Percentiles rank a stretch among this genome's conserved stretches.
Conservation (phyloP, 306 rosid genomes). For the Dalbergia oliveri region DNA sequence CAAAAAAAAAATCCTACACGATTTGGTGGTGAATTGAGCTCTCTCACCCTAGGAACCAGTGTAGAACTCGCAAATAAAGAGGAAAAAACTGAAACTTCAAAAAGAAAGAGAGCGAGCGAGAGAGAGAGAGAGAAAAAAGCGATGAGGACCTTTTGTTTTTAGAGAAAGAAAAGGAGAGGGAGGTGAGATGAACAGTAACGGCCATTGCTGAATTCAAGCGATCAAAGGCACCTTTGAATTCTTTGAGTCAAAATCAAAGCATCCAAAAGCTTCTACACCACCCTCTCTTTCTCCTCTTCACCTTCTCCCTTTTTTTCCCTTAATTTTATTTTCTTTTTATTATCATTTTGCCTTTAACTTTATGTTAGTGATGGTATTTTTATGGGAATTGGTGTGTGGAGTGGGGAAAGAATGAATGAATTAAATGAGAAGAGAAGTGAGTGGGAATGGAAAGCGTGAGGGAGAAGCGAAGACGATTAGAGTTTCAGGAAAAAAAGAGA, state of each 20-base stretch:
- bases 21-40: constrained; percentile 24
- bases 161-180: constrained; percentile 65
- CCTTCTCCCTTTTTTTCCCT: constrained; percentile 21
- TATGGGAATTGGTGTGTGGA: not conserved
- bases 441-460: constrained; percentile 51
- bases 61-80: constrained; percentile 19
- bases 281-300: constrained; percentile 28
- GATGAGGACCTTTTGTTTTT: constrained; percentile 61
- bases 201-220: constrained; percentile 59
- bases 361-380: not conserved
- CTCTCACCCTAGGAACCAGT: not conserved
- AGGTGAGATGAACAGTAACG: constrained; percentile 52
- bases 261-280: constrained; percentile 53
- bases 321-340: not conserved
- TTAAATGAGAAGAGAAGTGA: not conserved
- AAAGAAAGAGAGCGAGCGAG: no score
- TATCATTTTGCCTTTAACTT: not conserved
- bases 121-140: constrained; percentile 19
- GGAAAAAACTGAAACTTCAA: not conserved
- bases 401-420: constrained; percentile 16
- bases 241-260: constrained; percentile 53
- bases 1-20: not conserved
- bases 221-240: constrained; percentile 56
- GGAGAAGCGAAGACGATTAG: constrained; percentile 40
- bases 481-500: not conserved